Conservation (phyloP, 2,329 filamentous ascomycete genomes). For the Eutypella sp. region DNA sequence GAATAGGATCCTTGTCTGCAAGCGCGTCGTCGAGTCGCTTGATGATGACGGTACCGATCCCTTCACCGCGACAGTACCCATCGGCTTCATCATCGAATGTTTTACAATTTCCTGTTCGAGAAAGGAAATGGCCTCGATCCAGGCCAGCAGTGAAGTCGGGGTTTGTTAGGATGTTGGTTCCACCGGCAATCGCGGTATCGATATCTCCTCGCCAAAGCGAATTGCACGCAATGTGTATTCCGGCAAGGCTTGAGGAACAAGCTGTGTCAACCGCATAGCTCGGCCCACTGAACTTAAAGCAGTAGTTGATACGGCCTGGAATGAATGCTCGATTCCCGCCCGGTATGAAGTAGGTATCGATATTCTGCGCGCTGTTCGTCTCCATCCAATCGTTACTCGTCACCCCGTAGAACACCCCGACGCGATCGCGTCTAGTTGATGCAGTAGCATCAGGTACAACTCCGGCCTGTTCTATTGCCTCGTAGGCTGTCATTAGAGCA, state of each 20-base stretch:
- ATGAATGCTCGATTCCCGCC: conserved; percentile 29
- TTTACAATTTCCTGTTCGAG: conserved; percentile 13
- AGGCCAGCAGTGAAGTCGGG: conserved; percentile 60
- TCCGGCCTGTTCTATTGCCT: conserved; percentile 60
- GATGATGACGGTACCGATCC: conserved; percentile 15
- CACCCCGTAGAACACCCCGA: conserved; percentile 15
- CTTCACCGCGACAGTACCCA: conserved; percentile 22
- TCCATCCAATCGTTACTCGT: conserved; percentile 46
- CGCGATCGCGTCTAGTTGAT: conserved; percentile 3
- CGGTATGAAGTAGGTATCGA: conserved; percentile 36
- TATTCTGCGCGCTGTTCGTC: conserved; percentile 57
- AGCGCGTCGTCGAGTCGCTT: conserved; percentile 24
- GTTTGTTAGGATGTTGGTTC: conserved; percentile 31
- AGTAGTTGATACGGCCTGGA: conserved; percentile 31
- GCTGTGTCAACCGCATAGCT: conserved; percentile 26
- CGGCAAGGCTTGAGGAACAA: conserved; percentile 20
- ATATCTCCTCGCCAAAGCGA: conserved; percentile 58
- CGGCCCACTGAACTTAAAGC: conserved; percentile 25
- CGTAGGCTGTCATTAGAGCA: conserved; percentile 60
- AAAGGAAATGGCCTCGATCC: conserved; percentile 53
- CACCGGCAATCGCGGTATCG: conserved; percentile 48
- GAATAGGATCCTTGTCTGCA: conserved; percentile 59
- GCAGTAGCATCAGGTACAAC: conserved; percentile 10
- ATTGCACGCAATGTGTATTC: conserved; percentile 38
- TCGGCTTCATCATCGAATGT: conserved; percentile 13